Conservation (phyloP, 306 rosid species). For the Vigna mungo region DNA sequence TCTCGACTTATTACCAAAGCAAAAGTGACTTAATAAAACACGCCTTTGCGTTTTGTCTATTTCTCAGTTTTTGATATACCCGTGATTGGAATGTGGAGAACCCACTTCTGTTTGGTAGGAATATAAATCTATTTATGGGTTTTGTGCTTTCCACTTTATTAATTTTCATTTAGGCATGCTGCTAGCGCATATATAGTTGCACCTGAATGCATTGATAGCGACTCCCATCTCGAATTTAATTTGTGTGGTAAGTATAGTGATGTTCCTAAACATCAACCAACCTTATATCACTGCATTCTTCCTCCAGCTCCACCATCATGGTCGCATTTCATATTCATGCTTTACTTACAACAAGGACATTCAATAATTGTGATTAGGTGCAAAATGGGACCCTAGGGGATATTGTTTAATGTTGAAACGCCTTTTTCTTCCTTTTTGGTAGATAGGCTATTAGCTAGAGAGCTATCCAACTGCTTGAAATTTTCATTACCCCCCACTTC, state of each 20-base stretch:
- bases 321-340: slow-evolving; percentile 47
- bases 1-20: slow-evolving; percentile 39
- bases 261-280: slow-evolving; percentile 52
- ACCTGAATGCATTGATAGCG: slow-evolving; percentile 51
- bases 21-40: background rate
- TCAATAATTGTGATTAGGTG: slow-evolving; percentile 57
- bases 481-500: slow-evolving; percentile 27
- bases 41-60: slow-evolving; percentile 39
- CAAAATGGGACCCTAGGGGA: slow-evolving; percentile 64
- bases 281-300: slow-evolving; percentile 52
- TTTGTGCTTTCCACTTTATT: slow-evolving; percentile 48
- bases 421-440: slow-evolving; percentile 59
- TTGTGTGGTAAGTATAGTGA: slow-evolving; percentile 51
- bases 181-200: slow-evolving; percentile 44
- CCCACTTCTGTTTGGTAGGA: slow-evolving; percentile 53
- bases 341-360: slow-evolving; percentile 49
- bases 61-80: slow-evolving; percentile 38
- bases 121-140: slow-evolving; percentile 47
- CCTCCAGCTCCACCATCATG: slow-evolving; percentile 67
- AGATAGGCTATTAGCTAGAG: slow-evolving; percentile 49
- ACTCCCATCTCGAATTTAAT: slow-evolving; percentile 43
- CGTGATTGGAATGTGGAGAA: slow-evolving; percentile 51
- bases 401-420: slow-evolving; percentile 55
- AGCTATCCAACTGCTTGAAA: slow-evolving; percentile 53
- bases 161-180: slow-evolving; percentile 41